phyloP scores from a whole-genome alignment of 768 basidiomycete genomes.

The Boletus sp. region DNA sequence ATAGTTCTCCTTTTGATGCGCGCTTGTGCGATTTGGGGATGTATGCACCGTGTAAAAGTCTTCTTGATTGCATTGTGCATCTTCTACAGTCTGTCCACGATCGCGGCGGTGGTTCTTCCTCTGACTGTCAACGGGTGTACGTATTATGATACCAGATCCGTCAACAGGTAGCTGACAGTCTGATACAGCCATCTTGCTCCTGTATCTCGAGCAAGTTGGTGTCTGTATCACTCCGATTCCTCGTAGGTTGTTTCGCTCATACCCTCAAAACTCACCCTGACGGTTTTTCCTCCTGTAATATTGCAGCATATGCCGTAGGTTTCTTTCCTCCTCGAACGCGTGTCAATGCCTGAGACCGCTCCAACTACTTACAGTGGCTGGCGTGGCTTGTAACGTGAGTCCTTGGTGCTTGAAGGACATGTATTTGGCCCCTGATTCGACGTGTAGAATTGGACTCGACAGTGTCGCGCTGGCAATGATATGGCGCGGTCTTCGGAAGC shows the following conservation, averaged over 20 bases:
- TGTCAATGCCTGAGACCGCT: not conserved
- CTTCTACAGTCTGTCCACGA: not conserved
- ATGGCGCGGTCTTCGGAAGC: slow-evolving; percentile 1
- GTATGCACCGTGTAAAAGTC: not conserved
- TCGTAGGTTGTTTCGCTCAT: not conserved
- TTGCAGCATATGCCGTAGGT: slow-evolving; percentile 8
- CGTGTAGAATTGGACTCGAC: slow-evolving; percentile 6
- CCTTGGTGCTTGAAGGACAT: too few species aligned
- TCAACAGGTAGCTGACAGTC: not conserved
- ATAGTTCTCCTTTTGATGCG: slow-evolving; percentile 20
- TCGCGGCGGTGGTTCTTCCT: not conserved
- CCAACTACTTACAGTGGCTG: slow-evolving; percentile 6
- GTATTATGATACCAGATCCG: not conserved
- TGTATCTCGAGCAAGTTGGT: not conserved
- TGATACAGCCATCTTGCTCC: not conserved
- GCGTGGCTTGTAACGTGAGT: slow-evolving; percentile 9
- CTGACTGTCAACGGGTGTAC: not conserved
- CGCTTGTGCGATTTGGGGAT: slow-evolving; percentile 21
- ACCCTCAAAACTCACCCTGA: not conserved
- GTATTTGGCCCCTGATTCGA: not conserved
- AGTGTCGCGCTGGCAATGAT: slow-evolving; percentile 7
- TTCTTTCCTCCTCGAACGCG: not conserved
- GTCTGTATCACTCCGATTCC: not conserved
- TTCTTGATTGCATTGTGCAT: slow-evolving; percentile 3
- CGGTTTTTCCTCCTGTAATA: not conserved